Base-by-base conservation (phyloP, 1,284 basidiomycete species). In the Hymenochaete sp. region DNA sequence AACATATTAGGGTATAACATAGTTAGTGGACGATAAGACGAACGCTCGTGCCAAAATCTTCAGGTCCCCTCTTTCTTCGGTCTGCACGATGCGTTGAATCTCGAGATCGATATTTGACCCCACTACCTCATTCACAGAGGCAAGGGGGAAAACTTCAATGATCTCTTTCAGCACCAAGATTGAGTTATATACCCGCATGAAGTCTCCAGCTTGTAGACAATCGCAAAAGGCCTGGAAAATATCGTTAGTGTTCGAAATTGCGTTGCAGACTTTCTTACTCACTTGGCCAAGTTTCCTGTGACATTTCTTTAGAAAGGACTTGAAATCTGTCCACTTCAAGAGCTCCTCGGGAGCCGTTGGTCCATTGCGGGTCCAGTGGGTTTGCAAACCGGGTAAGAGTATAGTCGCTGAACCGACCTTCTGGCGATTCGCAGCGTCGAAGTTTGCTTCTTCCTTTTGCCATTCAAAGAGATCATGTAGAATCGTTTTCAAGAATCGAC, bases 171-270 rank as follows among this genome's bases (percentile, higher is more conserved):
- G 70, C 19, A 96, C 81, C 37, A 93, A 77, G 58, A 96, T 85
- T 9, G 88, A 77, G 58, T 97, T 97, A 62, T 93, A 92, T 47
- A 95, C 85, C 57, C 91, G 89, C 85, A 95, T 93, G 61, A 92
- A 96, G 57, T 93, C 91, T 54, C 82, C 81, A 1, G 77, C 77
- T 59, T 77, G 70, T 41, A 84, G 75, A 55, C 76, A 80, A 36
- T 75, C 77, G 21, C 68, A 65, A 52, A 85, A 72, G 52, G 70
- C 73, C 80, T 85, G 51, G 4, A 49, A 10, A 11, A 19, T 19
- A n/a, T 48, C 44, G 46, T 37, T 31, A 37, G 46, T 13, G 40
- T 27, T 6, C 13, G 5, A 8, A 35, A 16, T n/a, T 6, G 5
- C 32, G 5, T 6, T 6, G 32, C 5, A 19, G 13, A 35, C 5